These are phyloP conservation scores for Vanderwaltozyma tropicalis DNA, from an alignment of 805 yeast species.

Conservation along the genomic window DNA sequence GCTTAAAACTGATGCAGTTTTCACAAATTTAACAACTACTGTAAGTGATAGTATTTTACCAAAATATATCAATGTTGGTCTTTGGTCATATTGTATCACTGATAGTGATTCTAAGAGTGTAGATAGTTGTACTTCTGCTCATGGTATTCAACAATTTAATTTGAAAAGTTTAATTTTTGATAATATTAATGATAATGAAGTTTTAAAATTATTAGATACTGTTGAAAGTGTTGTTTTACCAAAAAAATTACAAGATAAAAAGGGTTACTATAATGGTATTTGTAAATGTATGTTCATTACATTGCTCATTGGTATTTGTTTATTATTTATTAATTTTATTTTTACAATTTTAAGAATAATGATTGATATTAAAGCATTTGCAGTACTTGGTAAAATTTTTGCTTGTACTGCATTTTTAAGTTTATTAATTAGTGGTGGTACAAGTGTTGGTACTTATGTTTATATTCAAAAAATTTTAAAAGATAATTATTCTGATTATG, in stretches of 20 bases:
- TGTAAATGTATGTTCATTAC: constrained; percentile 52
- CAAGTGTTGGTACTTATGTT: constrained; percentile 53
- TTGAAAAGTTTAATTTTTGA: constrained; percentile 17
- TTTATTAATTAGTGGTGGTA: constrained; percentile 38
- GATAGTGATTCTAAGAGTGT: constrained; percentile 9
- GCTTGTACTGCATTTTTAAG: constrained; percentile 33
- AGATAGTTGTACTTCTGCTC: constrained; percentile 21
- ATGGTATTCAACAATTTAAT: constrained; percentile 23
- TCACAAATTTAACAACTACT: constrained; percentile 9
- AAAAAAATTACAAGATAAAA: constrained; percentile 37
- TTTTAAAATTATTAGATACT: constrained; percentile 10
- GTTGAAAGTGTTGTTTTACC: constrained; percentile 41
- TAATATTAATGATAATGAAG: constrained; percentile 22
- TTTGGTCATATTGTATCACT: constrained; percentile 58
- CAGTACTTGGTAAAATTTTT: constrained; percentile 37
- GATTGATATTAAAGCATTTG: constrained; percentile 37
- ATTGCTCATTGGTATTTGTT: constrained; percentile 38
- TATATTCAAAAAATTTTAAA: constrained; percentile 44
- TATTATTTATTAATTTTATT: constrained; percentile 35
- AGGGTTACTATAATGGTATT: constrained; percentile 35
- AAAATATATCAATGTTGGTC: constrained; percentile 41
- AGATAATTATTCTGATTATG: constrained; percentile 36
- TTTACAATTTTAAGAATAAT: constrained; percentile 22
- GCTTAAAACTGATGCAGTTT: constrained; percentile 15
- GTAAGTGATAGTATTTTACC: constrained; percentile 28